phyloP scores from a whole-genome alignment of 164 flowering plant genomes.

The grape (Vitis vinifera) region DNA sequence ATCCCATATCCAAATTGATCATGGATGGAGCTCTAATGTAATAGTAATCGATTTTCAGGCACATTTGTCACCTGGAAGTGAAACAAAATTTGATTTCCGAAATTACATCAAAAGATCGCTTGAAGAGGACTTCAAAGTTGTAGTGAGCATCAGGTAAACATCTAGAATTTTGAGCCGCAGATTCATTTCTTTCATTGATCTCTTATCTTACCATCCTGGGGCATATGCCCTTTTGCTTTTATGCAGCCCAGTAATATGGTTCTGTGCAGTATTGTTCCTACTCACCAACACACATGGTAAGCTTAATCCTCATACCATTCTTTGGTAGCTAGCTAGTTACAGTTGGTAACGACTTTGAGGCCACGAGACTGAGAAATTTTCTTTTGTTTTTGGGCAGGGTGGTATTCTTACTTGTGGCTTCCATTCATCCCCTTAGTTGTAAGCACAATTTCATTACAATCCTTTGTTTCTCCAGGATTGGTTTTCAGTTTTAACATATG shows the following conservation, averaged over 20 bases:
- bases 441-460: constrained; percentile 16
- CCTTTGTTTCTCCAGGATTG: background rate
- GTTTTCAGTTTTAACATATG: background rate
- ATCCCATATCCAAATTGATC: background rate
- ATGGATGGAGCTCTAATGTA: background rate
- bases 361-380: background rate
- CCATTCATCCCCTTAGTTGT: constrained; percentile 58
- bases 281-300: constrained; percentile 52
- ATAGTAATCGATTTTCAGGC: constrained; percentile 29
- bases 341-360: background rate
- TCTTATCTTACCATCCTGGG: background rate
- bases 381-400: constrained; percentile 31
- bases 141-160: constrained; percentile 42
- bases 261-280: constrained; percentile 42
- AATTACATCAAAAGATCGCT: constrained; percentile 53
- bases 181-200: background rate
- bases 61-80: constrained; percentile 55
- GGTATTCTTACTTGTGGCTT: constrained; percentile 49
- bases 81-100: constrained; percentile 45
- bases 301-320: background rate
- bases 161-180: background rate
- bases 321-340: background rate
- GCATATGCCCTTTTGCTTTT: background rate
- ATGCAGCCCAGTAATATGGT: constrained; percentile 57
- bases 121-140: constrained; percentile 48